A percentile compares a stretch with the other conserved stretches of the same genome.
Conservation (phyloP, 169 alveolate genomes). For the Theileria annulata region DNA sequence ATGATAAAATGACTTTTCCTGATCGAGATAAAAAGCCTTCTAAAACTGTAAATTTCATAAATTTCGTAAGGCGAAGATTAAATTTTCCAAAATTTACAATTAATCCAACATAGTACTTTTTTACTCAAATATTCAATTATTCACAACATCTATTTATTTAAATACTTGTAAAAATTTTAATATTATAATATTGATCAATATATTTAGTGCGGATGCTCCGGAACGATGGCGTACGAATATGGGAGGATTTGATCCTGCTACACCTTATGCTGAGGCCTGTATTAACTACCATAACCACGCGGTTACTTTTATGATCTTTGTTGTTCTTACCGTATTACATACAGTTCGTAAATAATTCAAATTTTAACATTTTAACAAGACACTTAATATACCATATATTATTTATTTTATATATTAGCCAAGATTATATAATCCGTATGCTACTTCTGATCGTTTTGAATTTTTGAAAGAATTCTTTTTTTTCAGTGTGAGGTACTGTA, state of each 20-base stretch:
- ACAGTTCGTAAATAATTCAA: constrained; percentile 64
- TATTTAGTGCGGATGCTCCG: constrained; percentile 77
- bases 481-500: neutral
- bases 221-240: constrained; percentile 79
- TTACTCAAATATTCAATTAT: neutral
- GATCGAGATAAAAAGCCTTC: neutral
- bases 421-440: neutral
- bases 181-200: too few species aligned
- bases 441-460: neutral
- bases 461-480: neutral
- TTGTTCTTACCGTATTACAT: constrained; percentile 77
- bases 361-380: neutral
- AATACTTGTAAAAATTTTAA: neutral
- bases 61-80: constrained; percentile 28
- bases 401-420: neutral
- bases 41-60: neutral
- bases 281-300: constrained; percentile 85
- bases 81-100: constrained; percentile 23
- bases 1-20: neutral
- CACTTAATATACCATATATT: neutral
- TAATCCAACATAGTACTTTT: constrained; percentile 46
- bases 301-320: constrained; percentile 82
- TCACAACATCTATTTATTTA: neutral
- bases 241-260: constrained; percentile 86
- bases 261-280: constrained; percentile 82